Base-by-base conservation (phyloP, 164 flowering plant species). In the Saururus chinensis region DNA sequence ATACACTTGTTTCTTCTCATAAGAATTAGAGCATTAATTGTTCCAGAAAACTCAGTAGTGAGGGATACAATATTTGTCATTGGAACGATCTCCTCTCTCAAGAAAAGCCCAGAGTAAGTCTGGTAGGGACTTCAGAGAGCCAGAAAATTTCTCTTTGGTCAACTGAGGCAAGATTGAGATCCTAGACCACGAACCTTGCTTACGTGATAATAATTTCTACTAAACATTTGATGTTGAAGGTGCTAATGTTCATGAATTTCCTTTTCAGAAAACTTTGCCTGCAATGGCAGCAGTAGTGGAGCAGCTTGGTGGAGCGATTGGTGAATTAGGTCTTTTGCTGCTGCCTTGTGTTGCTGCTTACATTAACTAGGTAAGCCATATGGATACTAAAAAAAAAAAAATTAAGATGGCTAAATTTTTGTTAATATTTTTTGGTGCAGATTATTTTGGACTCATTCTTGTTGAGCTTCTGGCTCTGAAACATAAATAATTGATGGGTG, bases 321-420 rank as follows among this genome's bases (percentile, higher is more conserved):
- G 98, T 53, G 89, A 82, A 80, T 73, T 95, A 53, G 95, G 96
- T 60, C 70, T 92, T 75, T 74, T 89, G 60, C 86, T 89, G 78
- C 91, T 92, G 73, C 98, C 98, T 52, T 89, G 96, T 71, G 88
- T 92, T 42, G 98, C 95, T 35, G 93, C 96, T 11, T 96, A 92
- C 77, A 59, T 92, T 63, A 81, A 71, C 76, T 96, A 89, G 98
- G 98, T 89, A 51, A 51, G 19, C 51, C 52, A n/a, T 42, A 42
- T 42, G 12, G 9, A 9, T 59, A 30, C 19, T 30, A n/a, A n/a
- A n/a, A n/a, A n/a, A n/a, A n/a, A n/a, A n/a, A 8, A 23, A 6
- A 16, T 26, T 0, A 40, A n/a, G 20, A 19, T 4, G 8, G 4
- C 20, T 55, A 7, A 55, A 16, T 42, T 55, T 19, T 30, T 40